These are phyloP conservation scores for Microdochium paspali DNA, from an alignment of 2,329 filamentous ascomycete genomes.

Conservation along the genomic window DNA sequence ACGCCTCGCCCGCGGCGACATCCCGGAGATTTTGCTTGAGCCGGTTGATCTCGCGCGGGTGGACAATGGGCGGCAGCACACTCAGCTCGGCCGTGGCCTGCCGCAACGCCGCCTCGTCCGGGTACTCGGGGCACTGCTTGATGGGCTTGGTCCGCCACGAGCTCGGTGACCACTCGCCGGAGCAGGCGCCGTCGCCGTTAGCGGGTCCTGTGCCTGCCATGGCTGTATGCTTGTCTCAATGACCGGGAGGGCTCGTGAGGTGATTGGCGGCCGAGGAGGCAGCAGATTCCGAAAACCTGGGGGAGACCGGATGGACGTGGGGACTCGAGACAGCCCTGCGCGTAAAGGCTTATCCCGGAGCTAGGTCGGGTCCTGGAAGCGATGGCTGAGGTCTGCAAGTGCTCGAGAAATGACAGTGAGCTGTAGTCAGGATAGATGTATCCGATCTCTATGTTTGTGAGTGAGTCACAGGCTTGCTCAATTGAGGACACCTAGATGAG, in stretches of 20 bases:
- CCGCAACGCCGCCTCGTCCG: slow-evolving; percentile 48
- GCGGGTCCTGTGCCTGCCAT: slow-evolving; percentile 1
- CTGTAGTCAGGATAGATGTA: background rate
- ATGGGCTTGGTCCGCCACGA: slow-evolving; percentile 74
- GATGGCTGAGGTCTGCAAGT: too few relatives aligned
- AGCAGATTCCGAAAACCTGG: too few relatives aligned
- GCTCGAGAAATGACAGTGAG: too few relatives aligned
- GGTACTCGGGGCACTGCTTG: slow-evolving; percentile 66
- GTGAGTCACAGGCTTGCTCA: background rate
- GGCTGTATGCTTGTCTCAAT: background rate
- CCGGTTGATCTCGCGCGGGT: slow-evolving; percentile 68
- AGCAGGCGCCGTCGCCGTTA: background rate
- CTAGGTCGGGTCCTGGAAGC: background rate
- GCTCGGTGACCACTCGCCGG: slow-evolving; percentile 45
- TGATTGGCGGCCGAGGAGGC: background rate
- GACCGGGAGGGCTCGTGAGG: background rate
- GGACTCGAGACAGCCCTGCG: background rate
- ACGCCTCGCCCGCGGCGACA: slow-evolving; percentile 83
- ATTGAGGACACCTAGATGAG: too few relatives aligned
- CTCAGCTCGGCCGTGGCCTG: slow-evolving; percentile 55
- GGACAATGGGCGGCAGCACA: slow-evolving; percentile 68
- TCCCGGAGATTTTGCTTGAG: slow-evolving; percentile 73
- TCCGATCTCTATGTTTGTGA: background rate
- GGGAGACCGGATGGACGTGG: background rate
- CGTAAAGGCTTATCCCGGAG: slow-evolving; percentile 4